Percentiles rank a stretch among this genome's conserved stretches.
These are phyloP conservation scores for Tricholoma hemisulphureum DNA, from an alignment of 768 basidiomycete species.

Conservation along the genomic window DNA sequence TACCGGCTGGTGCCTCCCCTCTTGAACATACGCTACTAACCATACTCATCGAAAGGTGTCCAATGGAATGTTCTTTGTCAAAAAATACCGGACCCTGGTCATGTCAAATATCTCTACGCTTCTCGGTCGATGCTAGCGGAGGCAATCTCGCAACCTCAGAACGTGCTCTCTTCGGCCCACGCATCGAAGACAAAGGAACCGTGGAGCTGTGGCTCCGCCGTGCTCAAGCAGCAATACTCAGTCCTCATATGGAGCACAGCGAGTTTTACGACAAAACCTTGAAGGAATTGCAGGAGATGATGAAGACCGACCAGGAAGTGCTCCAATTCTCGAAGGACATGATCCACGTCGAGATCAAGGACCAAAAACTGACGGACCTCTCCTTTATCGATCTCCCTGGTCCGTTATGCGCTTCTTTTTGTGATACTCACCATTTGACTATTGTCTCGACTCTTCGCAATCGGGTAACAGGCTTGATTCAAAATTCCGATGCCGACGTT, in stretches of 20 bases:
- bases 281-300: constrained; percentile 18
- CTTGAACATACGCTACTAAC: not conserved
- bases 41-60: constrained; percentile 37
- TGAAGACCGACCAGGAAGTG: not conserved
- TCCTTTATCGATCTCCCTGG: constrained; percentile 42
- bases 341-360: constrained; percentile 39
- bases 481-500: constrained; percentile 42
- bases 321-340: constrained; percentile 39
- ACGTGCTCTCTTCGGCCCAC: constrained; percentile 38
- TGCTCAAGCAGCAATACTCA: constrained; percentile 59
- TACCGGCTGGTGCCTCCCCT: constrained; percentile 20
- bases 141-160: constrained; percentile 7
- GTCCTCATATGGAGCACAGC: constrained; percentile 32
- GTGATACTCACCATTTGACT: not conserved
- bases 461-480: constrained; percentile 46
- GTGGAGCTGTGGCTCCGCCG: constrained; percentile 57
- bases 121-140: constrained; percentile 22
- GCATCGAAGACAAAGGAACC: constrained; percentile 36
- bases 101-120: constrained; percentile 43
- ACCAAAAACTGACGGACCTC: constrained; percentile 36
- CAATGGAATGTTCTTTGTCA: constrained; percentile 52
- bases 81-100: constrained; percentile 38
- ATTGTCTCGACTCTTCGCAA: too few relatives aligned
- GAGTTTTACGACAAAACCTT: constrained; percentile 27
- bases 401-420: not conserved